phyloP scores from a whole-genome alignment of 148 eudicot species.

The Polygonum maritimum region DNA sequence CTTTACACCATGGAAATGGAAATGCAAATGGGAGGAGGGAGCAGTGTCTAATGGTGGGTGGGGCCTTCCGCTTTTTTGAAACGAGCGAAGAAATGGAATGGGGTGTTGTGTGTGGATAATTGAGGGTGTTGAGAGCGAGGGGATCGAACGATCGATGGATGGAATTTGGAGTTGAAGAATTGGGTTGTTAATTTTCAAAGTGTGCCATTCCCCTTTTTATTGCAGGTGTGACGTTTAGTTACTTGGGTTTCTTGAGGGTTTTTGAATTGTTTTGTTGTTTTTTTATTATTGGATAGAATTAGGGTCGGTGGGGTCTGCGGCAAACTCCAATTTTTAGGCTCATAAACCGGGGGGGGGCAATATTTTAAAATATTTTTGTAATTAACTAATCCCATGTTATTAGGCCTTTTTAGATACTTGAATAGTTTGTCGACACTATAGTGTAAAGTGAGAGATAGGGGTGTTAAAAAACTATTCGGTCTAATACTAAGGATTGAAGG shows the following conservation, averaged over 20 bases:
- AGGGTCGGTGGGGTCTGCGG: too few relatives aligned
- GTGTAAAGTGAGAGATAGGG: too few relatives aligned
- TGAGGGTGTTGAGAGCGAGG: neutral
- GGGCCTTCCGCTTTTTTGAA: conserved; percentile 3
- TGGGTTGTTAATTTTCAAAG: neutral
- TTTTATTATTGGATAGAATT: neutral
- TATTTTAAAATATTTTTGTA: too few relatives aligned
- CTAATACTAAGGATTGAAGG: too few relatives aligned
- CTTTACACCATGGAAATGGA: conserved; percentile 5
- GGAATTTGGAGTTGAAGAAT: neutral
- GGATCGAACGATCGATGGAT: neutral
- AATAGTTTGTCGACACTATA: too few relatives aligned
- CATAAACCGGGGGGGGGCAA: too few relatives aligned
- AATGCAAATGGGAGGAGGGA: neutral
- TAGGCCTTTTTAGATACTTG: too few relatives aligned
- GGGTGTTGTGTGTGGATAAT: neutral
- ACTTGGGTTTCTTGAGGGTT: neutral
- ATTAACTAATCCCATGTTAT: too few relatives aligned
- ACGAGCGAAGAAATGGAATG: neutral
- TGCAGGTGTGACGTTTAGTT: neutral
- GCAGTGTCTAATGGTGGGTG: conserved; percentile 2
- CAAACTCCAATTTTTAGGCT: too few relatives aligned
- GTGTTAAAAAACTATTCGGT: too few relatives aligned
- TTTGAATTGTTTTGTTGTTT: too few relatives aligned
- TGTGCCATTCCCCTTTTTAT: neutral